A percentile compares a stretch with the other conserved stretches of the same genome.
Conservation (phyloP, 1,284 basidiomycete genomes). For the Neonothopanus nambi region DNA sequence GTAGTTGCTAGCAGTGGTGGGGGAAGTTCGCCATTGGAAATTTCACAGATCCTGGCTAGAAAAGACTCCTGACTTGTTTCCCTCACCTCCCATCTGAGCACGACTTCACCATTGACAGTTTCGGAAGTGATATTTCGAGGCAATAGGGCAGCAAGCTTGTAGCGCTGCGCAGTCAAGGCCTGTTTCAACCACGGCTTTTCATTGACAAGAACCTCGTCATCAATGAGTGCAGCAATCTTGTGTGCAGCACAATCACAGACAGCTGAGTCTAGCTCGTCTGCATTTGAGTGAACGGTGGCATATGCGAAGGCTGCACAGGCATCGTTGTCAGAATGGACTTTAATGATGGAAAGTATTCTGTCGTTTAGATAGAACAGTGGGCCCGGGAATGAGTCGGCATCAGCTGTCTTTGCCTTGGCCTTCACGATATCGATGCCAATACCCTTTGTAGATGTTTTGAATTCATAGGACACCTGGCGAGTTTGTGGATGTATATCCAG, state of each 20-base stretch:
- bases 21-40: too few species aligned
- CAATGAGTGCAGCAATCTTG: background rate
- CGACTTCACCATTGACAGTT: too few species aligned
- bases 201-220: background rate
- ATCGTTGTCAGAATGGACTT: background rate
- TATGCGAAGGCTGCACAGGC: background rate
- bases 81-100: too few species aligned
- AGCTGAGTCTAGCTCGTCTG: background rate
- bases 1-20: too few species aligned
- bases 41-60: too few species aligned
- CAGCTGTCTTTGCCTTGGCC: background rate
- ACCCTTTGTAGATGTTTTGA: background rate
- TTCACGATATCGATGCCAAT: background rate
- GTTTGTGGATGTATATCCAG: background rate
- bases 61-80: too few species aligned
- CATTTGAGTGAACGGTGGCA: background rate
- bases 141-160: background rate
- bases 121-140: background rate
- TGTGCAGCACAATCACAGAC: background rate
- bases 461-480: background rate
- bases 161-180: background rate
- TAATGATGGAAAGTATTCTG: background rate
- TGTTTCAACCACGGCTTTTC: background rate
- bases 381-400: background rate
- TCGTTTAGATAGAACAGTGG: background rate